Evolutionary conservation across 139 green algal species (phyloP).

Genomic region (Raphidocelis subcapitata): DNA sequence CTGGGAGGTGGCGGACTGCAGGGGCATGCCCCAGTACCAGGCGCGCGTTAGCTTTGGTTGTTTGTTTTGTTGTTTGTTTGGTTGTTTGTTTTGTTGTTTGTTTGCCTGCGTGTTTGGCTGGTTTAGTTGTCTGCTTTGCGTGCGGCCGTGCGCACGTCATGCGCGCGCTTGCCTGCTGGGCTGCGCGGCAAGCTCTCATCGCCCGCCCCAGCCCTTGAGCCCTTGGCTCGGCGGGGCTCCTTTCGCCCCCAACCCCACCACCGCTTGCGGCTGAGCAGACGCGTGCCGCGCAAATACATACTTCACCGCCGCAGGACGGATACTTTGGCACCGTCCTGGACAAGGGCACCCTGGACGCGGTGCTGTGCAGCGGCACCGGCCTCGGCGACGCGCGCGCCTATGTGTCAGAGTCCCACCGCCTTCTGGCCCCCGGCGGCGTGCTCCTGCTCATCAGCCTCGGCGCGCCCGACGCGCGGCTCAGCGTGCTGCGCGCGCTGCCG

Average conservation of each 20-base stretch:
- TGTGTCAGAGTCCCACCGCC: constrained; percentile 28
- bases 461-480: constrained; percentile 16
- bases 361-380: constrained; percentile 33
- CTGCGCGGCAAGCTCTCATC: too few species aligned
- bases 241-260: too few species aligned
- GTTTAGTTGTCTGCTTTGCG: too few species aligned
- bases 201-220: not conserved
- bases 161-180: too few species aligned
- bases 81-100: too few species aligned
- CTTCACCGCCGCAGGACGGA: constrained; percentile 1
- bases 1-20: constrained; percentile 37
- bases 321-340: constrained; percentile 16
- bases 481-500: constrained; percentile 5
- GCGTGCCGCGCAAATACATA: not conserved
- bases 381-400: constrained; percentile 22
- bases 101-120: too few species aligned
- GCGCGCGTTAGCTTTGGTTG: too few species aligned
- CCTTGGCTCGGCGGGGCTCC: constrained; percentile 5
- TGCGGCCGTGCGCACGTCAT: too few species aligned
- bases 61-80: too few species aligned
- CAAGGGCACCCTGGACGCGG: constrained; percentile 36
- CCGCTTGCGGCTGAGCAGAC: not conserved
- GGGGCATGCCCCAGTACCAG: constrained; percentile 22
- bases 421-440: constrained; percentile 29
- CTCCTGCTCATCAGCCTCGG: constrained; percentile 42